Base-by-base conservation (phyloP, 2,329 filamentous ascomycete species). In the Claviceps cyperi region DNA sequence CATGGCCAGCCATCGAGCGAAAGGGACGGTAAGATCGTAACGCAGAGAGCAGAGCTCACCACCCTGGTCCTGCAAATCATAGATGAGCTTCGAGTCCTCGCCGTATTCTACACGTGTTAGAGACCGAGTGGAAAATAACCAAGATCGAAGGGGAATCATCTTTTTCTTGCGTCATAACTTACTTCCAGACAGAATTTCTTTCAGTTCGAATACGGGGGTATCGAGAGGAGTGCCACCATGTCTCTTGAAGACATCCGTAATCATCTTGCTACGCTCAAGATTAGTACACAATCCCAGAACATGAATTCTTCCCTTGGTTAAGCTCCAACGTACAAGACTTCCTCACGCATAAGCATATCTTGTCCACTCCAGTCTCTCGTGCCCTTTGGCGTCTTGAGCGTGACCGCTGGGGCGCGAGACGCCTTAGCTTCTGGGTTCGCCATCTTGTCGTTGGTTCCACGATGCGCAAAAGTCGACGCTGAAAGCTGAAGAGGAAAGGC, bases 1-100 rank as follows among this genome's bases (percentile, higher is more conserved):
- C 87, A 94, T 92, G 60, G 90, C 90, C 54, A 95, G 78, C 80
- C 85, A 96, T 61, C 90, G 82, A 54, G 91, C 90, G 62, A 95
- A 92, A 35, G 88, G 88, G 11, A 94, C 88, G 1, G 88, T 94
- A 57, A 94, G 70, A 62, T 94, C 88, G 69, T 92, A 94, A 60
- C 88, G 81, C 54, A 94, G 74, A 21, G 86, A 89, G 60, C 64
- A 67, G 49, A 69, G 58, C 70, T 94, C 88, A 55, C 88, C 87
- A 59, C 88, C 87, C 65, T 94, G 88, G 63, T 94, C 87, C 62
- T 84, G 81, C 55, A 92, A 62, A 64, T 94, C 86, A 69, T 94
- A 94, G 68, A 94, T 94, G 65, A 94, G 82, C 67, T 91, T 91
- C 61, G 83, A 86, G 67, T 94, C 88, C 70, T 94, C 88, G 64